These are phyloP conservation scores for Bruguiera parviflora DNA, from an alignment of 345 rosid species.

Conservation along the genomic window DNA sequence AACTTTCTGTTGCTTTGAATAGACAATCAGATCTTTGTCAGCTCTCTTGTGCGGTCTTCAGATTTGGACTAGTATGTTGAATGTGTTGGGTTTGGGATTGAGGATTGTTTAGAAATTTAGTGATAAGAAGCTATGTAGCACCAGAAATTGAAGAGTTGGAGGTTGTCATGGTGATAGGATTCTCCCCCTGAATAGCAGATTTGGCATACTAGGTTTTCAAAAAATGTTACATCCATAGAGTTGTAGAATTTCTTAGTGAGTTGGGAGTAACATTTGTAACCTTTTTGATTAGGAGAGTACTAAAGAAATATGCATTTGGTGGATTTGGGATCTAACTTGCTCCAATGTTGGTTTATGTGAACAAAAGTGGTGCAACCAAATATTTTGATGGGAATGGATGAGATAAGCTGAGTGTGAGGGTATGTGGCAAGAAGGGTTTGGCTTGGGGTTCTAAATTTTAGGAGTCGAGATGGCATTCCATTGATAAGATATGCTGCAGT, in stretches of 20 bases:
- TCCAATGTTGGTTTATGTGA: not conserved
- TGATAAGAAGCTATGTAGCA: too few species aligned
- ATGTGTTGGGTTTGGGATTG: too few species aligned
- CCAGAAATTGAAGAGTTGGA: not conserved
- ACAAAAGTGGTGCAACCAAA: too few species aligned
- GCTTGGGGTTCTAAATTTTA: not conserved
- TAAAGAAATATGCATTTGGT: not conserved
- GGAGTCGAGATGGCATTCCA: not conserved
- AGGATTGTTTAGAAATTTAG: too few species aligned
- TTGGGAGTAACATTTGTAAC: not conserved
- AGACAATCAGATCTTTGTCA: not conserved
- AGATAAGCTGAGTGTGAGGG: too few species aligned
- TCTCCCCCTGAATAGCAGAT: not conserved
- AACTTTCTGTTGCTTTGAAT: not conserved
- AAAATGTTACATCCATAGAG: not conserved
- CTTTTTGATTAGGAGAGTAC: not conserved
- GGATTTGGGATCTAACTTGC: not conserved
- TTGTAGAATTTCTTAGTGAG: not conserved
- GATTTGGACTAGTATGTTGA: not conserved
- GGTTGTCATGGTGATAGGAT: not conserved
- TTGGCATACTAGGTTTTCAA: not conserved
- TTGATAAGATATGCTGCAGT: not conserved
- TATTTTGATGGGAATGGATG: too few species aligned
- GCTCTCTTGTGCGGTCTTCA: not conserved
- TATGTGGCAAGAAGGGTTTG: not conserved